Evolutionary conservation across 164 flowering plant species (phyloP), one percentile per base, ranked within the genome.

Genomic region (Vitis rupestris): DNA sequence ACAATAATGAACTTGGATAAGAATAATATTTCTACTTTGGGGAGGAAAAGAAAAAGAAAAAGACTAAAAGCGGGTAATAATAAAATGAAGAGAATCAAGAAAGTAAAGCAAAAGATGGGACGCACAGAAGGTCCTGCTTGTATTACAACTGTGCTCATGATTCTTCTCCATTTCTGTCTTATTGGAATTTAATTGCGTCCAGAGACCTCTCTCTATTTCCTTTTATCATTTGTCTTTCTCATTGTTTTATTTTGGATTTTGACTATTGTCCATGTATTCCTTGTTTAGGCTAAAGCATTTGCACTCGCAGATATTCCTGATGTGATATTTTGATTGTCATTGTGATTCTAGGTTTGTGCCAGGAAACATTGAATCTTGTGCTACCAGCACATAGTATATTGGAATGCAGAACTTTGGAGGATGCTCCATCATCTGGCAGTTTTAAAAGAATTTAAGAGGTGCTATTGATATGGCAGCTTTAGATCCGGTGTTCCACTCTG

Each of bases 51-150:
- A 10, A 16, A 57, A 5, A 57, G 29, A 1, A 14, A 63, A 17
- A 47, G 48, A 47, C 14, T 50, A 50, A 27, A 48, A 19, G 27
- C 23, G 1, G 7, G 19, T 16, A 14, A 11, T 16, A 64, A 50
- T 27, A 37, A 11, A 14, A 50, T 29, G 16, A 30, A 59, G 44
- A 12, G 64, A 59, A 68, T 68, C 55, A 23, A 59, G 9, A 5
- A 11, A 60, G 14, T 49, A 57, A 50, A 23, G 63, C 23, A 31
- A 69, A 74, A 69, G 69, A 51, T n/a, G 53, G 37, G 27, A 61
- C 50, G 56, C 29, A 57, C 47, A 44, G 50, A 11, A 59, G 19
- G 31, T 50, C 52, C 61, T 54, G 9, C 30, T 8, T 68, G 27
- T 29, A 63, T 8, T 58, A 62, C 71, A 55, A 16, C 29, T 55